phyloP scores from a whole-genome alignment of 2,329 filamentous ascomycete species.

The Colletotrichum godetiae region DNA sequence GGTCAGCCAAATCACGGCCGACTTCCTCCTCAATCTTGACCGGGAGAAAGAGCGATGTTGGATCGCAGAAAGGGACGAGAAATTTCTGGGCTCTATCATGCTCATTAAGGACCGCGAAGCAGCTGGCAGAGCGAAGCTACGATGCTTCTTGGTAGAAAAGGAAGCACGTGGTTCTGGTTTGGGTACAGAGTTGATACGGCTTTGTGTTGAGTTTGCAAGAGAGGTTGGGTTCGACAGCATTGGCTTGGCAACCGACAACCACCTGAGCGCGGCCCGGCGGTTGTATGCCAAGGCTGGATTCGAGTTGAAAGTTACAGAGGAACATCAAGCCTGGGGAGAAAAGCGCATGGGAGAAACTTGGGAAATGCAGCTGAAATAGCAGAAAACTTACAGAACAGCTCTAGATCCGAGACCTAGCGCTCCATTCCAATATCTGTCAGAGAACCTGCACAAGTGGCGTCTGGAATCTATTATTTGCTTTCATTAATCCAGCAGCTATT shows the following conservation, averaged over 20 bases:
- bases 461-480: too few species aligned
- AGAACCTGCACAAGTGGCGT: too few species aligned
- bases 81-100: slow-evolving; percentile 42
- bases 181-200: slow-evolving; percentile 32
- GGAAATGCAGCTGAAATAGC: slow-evolving; percentile 22
- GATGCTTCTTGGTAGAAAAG: slow-evolving; percentile 41
- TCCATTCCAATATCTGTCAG: too few species aligned
- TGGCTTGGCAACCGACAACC: slow-evolving; percentile 37
- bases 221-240: slow-evolving; percentile 36
- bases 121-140: slow-evolving; percentile 37
- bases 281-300: slow-evolving; percentile 39
- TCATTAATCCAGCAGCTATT: too few species aligned
- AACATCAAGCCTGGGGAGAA: slow-evolving; percentile 2
- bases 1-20: slow-evolving; percentile 39
- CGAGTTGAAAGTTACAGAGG: not conserved
- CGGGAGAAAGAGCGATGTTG: slow-evolving; percentile 41
- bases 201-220: slow-evolving; percentile 37
- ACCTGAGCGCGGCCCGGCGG: slow-evolving; percentile 33
- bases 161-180: slow-evolving; percentile 37
- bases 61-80: slow-evolving; percentile 40
- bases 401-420: too few species aligned
- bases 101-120: slow-evolving; percentile 36
- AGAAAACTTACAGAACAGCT: too few species aligned
- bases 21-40: slow-evolving; percentile 41
- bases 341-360: slow-evolving; percentile 22